phyloP scores from a whole-genome alignment of 495 filamentous ascomycete species.

The Lasiosphaeriaceae sp. region DNA sequence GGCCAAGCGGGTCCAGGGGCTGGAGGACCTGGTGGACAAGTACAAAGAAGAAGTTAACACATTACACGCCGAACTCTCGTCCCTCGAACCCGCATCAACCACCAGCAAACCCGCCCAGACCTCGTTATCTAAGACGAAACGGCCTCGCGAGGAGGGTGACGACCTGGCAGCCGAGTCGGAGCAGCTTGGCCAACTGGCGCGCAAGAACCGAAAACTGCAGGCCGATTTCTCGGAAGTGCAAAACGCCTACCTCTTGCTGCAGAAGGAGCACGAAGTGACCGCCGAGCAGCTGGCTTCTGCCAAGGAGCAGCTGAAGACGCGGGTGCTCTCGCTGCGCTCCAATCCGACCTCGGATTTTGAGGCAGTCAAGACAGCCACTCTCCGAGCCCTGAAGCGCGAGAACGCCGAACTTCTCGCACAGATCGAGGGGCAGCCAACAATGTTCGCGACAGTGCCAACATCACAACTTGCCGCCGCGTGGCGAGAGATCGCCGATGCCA shows the following conservation, averaged over 20 bases:
- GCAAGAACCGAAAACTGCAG: constrained; percentile 84
- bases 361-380: constrained; percentile 73
- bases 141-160: constrained; percentile 46
- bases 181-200: constrained; percentile 72
- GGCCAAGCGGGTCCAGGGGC: constrained; percentile 67
- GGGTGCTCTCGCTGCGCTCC: constrained; percentile 78
- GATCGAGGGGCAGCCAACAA: constrained; percentile 52
- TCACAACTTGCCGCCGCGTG: constrained; percentile 69
- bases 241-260: constrained; percentile 58
- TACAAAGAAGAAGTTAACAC: constrained; percentile 80
- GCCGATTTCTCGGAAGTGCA: constrained; percentile 68
- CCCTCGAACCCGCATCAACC: constrained; percentile 48
- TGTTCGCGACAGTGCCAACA: constrained; percentile 60
- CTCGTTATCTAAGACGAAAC: constrained; percentile 47
- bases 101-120: constrained; percentile 20
- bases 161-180: constrained; percentile 62
- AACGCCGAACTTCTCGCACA: constrained; percentile 78
- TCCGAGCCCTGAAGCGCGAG: constrained; percentile 72
- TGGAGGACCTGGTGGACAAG: constrained; percentile 81
- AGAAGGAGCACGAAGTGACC: constrained; percentile 70
- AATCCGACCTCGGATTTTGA: constrained; percentile 86
- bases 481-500: constrained; percentile 66
- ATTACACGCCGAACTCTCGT: constrained; percentile 65
- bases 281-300: constrained; percentile 68
- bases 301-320: constrained; percentile 69